A percentile compares a stretch with the other conserved stretches of the same genome.
These are phyloP conservation scores for Bruguiera sexangula DNA, from an alignment of 345 rosid genomes.

Conservation along the genomic window DNA sequence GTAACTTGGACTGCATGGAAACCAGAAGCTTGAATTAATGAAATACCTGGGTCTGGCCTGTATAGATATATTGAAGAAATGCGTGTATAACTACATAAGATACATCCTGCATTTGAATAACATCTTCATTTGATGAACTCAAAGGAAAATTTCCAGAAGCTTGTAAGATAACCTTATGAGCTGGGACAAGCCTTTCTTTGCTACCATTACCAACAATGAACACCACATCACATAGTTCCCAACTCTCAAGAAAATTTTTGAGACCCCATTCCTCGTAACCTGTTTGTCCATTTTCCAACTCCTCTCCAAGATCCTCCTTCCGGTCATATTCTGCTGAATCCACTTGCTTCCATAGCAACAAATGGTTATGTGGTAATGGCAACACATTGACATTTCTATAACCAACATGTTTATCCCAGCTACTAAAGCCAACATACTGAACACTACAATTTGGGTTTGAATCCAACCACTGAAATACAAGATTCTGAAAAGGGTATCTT, in stretches of 20 bases:
- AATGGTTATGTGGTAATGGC: constrained; percentile 74
- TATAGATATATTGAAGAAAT: constrained; percentile 75
- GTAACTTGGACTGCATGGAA: not conserved
- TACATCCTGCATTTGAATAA: constrained; percentile 46
- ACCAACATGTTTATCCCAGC: constrained; percentile 98
- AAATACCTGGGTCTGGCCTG: constrained; percentile 70
- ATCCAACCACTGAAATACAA: constrained; percentile 87
- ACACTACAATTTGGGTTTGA: constrained; percentile 75
- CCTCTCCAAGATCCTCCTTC: constrained; percentile 47
- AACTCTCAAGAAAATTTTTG: constrained; percentile 72
- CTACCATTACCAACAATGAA: constrained; percentile 68
- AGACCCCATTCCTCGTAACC: constrained; percentile 78
- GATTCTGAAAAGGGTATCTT: constrained; percentile 93
- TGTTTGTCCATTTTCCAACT: constrained; percentile 37
- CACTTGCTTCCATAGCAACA: constrained; percentile 85
- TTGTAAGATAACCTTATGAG: constrained; percentile 82
- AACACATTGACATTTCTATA: constrained; percentile 88
- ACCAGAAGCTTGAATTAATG: not conserved
- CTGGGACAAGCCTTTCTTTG: constrained; percentile 68
- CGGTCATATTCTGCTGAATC: constrained; percentile 46
- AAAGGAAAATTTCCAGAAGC: constrained; percentile 66
- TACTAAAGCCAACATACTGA: constrained; percentile 81
- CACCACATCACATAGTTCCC: constrained; percentile 67
- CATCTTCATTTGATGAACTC: constrained; percentile 43
- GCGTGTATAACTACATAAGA: constrained; percentile 62